Conservation (phyloP, 768 basidiomycete species). For the Rhodotorula sphaerocarpa region DNA sequence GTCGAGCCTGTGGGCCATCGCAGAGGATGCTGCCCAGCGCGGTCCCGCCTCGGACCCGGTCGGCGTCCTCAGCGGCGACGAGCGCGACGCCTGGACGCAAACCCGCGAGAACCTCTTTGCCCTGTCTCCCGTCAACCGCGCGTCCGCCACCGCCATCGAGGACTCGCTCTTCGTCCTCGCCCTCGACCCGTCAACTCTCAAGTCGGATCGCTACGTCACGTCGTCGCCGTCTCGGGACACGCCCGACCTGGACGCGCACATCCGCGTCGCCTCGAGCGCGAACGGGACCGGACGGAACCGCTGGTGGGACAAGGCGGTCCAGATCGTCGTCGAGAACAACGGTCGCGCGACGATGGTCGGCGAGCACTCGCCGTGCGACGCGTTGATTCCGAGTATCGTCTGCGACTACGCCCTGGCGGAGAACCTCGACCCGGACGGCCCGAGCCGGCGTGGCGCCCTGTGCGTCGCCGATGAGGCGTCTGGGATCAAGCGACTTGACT, state of each 20-base stretch:
- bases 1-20: slow-evolving; percentile 47
- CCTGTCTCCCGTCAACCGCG: slow-evolving; percentile 59
- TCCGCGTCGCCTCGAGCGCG: slow-evolving; percentile 63
- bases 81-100: slow-evolving; percentile 70
- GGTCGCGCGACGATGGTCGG: slow-evolving; percentile 77
- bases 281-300: slow-evolving; percentile 60
- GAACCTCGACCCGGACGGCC: slow-evolving; percentile 50
- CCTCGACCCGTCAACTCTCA: slow-evolving; percentile 65
- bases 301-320: slow-evolving; percentile 82
- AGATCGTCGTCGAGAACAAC: slow-evolving; percentile 73
- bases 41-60: slow-evolving; percentile 47
- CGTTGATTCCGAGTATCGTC: slow-evolving; percentile 76
- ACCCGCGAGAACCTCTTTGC: slow-evolving; percentile 63
- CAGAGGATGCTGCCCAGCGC: slow-evolving; percentile 55
- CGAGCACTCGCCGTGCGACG: slow-evolving; percentile 85
- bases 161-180: slow-evolving; percentile 70
- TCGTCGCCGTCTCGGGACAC: slow-evolving; percentile 22
- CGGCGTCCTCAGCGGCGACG: slow-evolving; percentile 67
- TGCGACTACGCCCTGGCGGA: slow-evolving; percentile 71
- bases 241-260: slow-evolving; percentile 59
- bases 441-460: slow-evolving; percentile 13
- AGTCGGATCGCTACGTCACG: slow-evolving; percentile 27
- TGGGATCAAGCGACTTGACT: slow-evolving; percentile 62
- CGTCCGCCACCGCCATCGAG: slow-evolving; percentile 58
- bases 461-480: too few relatives aligned